Conservation (phyloP, 169 alveolate species). For the Perkinsus marinus region DNA sequence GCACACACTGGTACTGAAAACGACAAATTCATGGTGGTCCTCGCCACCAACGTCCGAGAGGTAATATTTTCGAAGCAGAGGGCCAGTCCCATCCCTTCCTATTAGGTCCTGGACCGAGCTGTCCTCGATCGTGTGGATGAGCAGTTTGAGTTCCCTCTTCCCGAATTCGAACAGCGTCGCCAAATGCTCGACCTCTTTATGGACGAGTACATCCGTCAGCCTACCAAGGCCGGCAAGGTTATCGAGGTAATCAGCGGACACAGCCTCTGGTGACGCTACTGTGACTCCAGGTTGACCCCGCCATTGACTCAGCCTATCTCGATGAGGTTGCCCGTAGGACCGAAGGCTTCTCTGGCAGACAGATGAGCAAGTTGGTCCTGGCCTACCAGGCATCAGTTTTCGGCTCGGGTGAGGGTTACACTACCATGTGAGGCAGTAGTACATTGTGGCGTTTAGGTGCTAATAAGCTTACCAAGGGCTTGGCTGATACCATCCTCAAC, state of each 20-base stretch:
- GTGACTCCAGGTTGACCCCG: conserved; percentile 35
- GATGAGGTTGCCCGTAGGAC: conserved; percentile 63
- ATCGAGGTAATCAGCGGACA: conserved; percentile 7
- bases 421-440: not conserved
- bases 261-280: too few relatives aligned
- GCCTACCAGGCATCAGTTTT: conserved; percentile 53
- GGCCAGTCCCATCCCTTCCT: not conserved
- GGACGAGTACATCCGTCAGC: conserved; percentile 60
- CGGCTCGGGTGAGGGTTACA: conserved; percentile 38
- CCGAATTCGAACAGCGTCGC: conserved; percentile 69
- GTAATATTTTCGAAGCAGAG: not conserved
- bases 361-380: conserved; percentile 66
- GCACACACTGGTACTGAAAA: conserved; percentile 92
- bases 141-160: conserved; percentile 78
- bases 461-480: conserved; percentile 39
- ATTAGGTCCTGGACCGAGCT: conserved; percentile 70
- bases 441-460: not conserved
- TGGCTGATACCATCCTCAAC: conserved; percentile 50
- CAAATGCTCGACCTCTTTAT: conserved; percentile 75
- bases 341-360: conserved; percentile 88
- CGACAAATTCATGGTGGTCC: conserved; percentile 70
- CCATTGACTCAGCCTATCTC: conserved; percentile 50
- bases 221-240: conserved; percentile 35
- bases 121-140: conserved; percentile 86
- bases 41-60: conserved; percentile 90